Percentiles rank a stretch among this genome's conserved stretches.
Conservation (phyloP, 805 yeast species). For the Yamadazyma takamatsuzukensis region DNA sequence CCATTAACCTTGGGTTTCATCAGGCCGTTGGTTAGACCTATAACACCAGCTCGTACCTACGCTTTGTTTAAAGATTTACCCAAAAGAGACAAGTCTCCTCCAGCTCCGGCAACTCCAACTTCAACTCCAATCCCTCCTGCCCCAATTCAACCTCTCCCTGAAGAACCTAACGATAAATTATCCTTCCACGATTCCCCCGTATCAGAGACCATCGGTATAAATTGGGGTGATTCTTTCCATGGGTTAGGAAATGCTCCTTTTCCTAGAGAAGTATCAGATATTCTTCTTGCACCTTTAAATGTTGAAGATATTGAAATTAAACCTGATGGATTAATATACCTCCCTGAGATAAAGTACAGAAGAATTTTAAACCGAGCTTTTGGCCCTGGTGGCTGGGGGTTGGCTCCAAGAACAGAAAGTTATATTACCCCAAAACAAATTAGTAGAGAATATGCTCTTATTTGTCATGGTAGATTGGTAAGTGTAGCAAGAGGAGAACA, state of each 20-base stretch:
- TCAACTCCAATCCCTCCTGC: neutral
- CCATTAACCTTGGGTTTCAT: no score
- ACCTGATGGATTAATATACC: constrained; percentile 88
- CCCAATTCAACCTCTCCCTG: neutral
- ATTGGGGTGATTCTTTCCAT: constrained; percentile 86
- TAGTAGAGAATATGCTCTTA: constrained; percentile 85
- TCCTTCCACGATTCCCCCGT: neutral
- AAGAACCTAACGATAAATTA: neutral
- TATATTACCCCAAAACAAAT: constrained; percentile 68
- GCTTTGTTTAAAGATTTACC: constrained; percentile 14
- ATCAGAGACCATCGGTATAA: constrained; percentile 18
- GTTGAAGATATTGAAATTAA: constrained; percentile 84
- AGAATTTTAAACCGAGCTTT: constrained; percentile 84
- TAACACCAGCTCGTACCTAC: constrained; percentile 4
- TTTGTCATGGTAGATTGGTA: constrained; percentile 84
- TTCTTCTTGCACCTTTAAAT: constrained; percentile 60
- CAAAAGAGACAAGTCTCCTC: constrained; percentile 1
- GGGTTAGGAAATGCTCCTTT: constrained; percentile 86
- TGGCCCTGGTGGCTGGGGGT: constrained; percentile 99
- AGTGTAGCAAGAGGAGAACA: constrained; percentile 95
- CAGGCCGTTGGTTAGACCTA: no score
- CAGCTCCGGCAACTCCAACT: neutral
- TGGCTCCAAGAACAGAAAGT: constrained; percentile 89
- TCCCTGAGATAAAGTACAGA: constrained; percentile 95
- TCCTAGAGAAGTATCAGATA: constrained; percentile 51